Evolutionary conservation across 2,329 filamentous ascomycete genomes (phyloP), one percentile per base, ranked within the genome.

Genomic region (Chaetothyriales sp.): DNA sequence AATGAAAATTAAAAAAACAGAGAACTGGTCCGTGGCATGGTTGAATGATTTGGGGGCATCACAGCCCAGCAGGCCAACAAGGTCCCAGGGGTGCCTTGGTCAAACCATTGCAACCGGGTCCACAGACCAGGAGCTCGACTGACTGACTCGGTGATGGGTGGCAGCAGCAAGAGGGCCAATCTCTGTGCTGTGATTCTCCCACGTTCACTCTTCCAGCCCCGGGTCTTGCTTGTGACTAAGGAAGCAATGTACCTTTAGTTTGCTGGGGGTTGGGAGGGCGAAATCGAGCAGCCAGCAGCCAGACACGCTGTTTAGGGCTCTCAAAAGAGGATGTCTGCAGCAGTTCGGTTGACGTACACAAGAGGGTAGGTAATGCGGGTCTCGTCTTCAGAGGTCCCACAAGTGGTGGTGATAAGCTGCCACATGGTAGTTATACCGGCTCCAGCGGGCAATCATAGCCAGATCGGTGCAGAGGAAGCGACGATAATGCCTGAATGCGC

Each of bases 331-430:
- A 83, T 82, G 55, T 83, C 80, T 1, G 68, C 68, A 56, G 80
- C 77, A 0, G 68, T 70, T 1, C 73, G 68, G 62, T 80, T 82
- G 26, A 76, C 79, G 53, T 80, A 81, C 26, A 83, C 63, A 3
- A 83, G 65, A n/a, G n/a, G n/a, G n/a, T n/a, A n/a, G 44, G 67
- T 74, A 43, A 81, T 62, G 55, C 76, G 64, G 0, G 80, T 82
- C 1, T 66, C 68, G 54, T 83, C 80, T 5, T 63, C 65, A n/a
- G 73, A 67, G 49, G 81, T 74, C 59, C 81, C 78, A 58, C 77
- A 79, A 51, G 82, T 79, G 44, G 77, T 77, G 3, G 78, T 73
- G 59, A 82, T 80, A 5, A 83, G 63, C 59, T 82, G 78, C 61
- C 71, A 78, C 73, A 79, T 76, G 2, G 77, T 76, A 1, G 76